Evolutionary conservation across 2,329 filamentous ascomycete genomes (phyloP).

Genomic region (Aureobasidium sp.): DNA sequence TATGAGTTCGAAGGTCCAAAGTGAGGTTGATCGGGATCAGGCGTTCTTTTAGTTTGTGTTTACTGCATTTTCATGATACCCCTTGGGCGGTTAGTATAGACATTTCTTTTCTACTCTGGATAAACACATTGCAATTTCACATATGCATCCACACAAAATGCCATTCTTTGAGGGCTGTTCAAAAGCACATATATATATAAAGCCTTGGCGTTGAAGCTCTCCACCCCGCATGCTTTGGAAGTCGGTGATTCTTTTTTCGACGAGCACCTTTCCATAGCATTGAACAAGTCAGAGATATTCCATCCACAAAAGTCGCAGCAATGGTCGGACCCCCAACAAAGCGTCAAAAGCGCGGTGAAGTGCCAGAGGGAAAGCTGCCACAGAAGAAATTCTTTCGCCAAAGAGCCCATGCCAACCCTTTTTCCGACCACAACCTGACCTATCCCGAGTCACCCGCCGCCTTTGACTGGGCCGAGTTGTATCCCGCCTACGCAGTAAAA

Average conservation of each 20-base stretch:
- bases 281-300: not conserved
- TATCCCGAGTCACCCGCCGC: constrained; percentile 72
- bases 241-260: not conserved
- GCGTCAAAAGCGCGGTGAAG: constrained; percentile 38
- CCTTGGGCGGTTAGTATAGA: not conserved
- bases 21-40: not conserved
- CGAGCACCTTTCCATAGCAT: not conserved
- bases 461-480: constrained; percentile 89
- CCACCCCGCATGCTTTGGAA: not conserved
- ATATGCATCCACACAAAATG: too few species aligned
- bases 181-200: too few species aligned
- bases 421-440: constrained; percentile 81
- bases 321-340: constrained; percentile 31
- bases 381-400: constrained; percentile 96
- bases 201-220: too few species aligned
- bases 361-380: constrained; percentile 53
- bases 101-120: not conserved
- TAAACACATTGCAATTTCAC: too few species aligned
- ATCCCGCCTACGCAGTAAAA: constrained; percentile 57
- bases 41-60: not conserved
- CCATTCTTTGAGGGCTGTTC: too few species aligned
- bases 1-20: constrained; percentile 52
- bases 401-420: constrained; percentile 93
- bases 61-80: not conserved
- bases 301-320: not conserved